Base-by-base conservation (phyloP, 495 filamentous ascomycete genomes). In the Talaromyces nanjingensis region DNA sequence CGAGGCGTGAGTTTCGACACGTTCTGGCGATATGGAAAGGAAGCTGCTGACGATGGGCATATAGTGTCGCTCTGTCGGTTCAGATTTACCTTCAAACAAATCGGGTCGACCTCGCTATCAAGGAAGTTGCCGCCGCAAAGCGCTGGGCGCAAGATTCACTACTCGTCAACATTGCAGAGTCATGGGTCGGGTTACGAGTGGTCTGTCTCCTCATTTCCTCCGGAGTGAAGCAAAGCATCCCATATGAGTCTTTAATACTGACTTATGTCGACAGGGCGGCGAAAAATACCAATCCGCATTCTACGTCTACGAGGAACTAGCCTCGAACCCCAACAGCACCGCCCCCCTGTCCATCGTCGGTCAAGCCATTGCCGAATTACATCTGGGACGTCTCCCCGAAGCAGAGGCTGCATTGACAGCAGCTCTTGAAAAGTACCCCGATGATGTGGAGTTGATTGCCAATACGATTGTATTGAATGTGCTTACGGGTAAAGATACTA, bases 261-360 rank as follows among this genome's bases (percentile, higher is more conserved):
- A 49, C 6, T 49, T 3, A 20, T 4, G 8, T 49, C 45, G 42
- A 52, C 59, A 96, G 91, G 94, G 94, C 70, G 92, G 92, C 65
- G 93, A 97, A 66, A 92, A 90, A 74, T 98, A 98, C 79, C 94
- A 98, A 74, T 89, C 91, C 67, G 89, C 93, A 39, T 98, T 94
- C 79, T 98, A 98, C 83, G 93, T 98, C 68, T 98, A 91, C 72
- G 93, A 97, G 77, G 94, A 98, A 75, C 86, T 98, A 45, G 94
- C 94, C 22, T 89, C 96, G 74, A 86, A 89, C 24, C 89, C 91
- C 18, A 84, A 88, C 59, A 86, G 89, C 1, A 76, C 84, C 58
- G 83, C 86, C 42, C 81, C 84, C 27, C 72, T 81, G 37, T 83
- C 82, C 27, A 85, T 96, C 42, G 83, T 96, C 66, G 88, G 88